Evolutionary conservation across 805 yeast genomes (phyloP), one percentile per base, ranked within the genome.

Genomic region (Hanseniaspora taiwanica): DNA sequence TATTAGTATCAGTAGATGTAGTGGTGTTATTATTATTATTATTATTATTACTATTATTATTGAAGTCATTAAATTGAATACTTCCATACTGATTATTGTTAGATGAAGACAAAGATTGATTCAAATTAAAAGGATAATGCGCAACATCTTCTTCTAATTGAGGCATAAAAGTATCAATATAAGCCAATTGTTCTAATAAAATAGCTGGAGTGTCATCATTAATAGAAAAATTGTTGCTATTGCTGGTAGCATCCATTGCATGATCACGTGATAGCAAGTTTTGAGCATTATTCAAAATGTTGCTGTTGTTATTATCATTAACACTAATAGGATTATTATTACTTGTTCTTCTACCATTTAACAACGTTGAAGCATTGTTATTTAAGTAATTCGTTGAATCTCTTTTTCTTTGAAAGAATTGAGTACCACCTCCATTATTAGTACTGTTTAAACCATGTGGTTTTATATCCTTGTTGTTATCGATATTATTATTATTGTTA

Each of bases 91-190:
- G 17, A 27, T 39, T 35, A 7, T 29, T 36, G 13, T 21, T 27
- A 9, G 33, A 6, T n/a, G 33, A 6, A 27, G n/a, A 8, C 7
- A 8, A 8, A 7, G 25, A 7, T 10, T 8, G 7, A 23, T 23
- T 7, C 7, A 10, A 8, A 25, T 25, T 25, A 25, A n/a, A n/a
- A n/a, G 29, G 4, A 10, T 20, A 19, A 33, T 67, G 50, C 52
- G 48, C 56, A 60, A 64, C 38, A 65, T 69, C 42, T 61, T 63
- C 59, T 45, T 62, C 63, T 53, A 59, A 47, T 50, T 69, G 72
- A 5, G 76, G 75, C 65, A 81, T 72, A 52, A 81, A 79, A 45
- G 78, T 79, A 54, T 81, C 93, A 27, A 81, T 82, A 49, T 80
- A 81, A 2, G 82, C 87, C 42, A 81, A 63, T 62, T 81, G 93